These are phyloP conservation scores for Pythium aristosporum DNA, from an alignment of 352 stramenopile genomes.

Conservation along the genomic window DNA sequence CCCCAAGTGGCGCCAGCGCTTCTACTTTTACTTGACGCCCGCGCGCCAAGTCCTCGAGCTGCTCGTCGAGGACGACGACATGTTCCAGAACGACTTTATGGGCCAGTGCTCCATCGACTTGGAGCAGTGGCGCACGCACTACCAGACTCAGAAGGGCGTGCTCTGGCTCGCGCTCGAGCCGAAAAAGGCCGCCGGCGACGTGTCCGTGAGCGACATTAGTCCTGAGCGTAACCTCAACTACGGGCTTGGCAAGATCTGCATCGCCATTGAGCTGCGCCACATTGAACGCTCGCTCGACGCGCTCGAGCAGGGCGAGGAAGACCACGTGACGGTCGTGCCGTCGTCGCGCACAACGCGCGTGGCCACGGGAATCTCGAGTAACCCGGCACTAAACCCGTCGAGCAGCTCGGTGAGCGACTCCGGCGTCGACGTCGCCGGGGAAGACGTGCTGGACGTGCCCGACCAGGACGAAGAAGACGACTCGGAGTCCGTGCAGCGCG, in stretches of 20 bases:
- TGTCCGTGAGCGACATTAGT: constrained; percentile 45
- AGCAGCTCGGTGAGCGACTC: constrained; percentile 20
- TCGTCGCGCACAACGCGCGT: constrained; percentile 37
- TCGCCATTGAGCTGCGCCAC: constrained; percentile 58
- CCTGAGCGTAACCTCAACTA: constrained; percentile 30
- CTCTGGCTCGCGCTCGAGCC: constrained; percentile 73
- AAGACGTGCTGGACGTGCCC: constrained; percentile 27
- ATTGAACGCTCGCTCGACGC: constrained; percentile 52
- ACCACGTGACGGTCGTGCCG: constrained; percentile 59
- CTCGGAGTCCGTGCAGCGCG: constrained; percentile 34
- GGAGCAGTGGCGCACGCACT: constrained; percentile 52
- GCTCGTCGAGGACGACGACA: constrained; percentile 59
- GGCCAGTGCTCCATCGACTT: constrained; percentile 67
- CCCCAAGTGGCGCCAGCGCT: constrained; percentile 66
- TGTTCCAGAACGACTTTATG: constrained; percentile 76
- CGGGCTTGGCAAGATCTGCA: constrained; percentile 54
- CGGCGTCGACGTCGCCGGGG: constrained; percentile 21
- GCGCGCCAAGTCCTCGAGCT: constrained; percentile 57
- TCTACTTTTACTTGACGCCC: constrained; percentile 55
- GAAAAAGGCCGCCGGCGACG: constrained; percentile 32
- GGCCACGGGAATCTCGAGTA: constrained; percentile 8
- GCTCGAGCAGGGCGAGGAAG: constrained; percentile 69
- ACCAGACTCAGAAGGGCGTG: constrained; percentile 44
- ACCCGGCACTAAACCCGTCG: constrained; percentile 1
- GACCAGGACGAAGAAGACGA: constrained; percentile 35